Evolutionary conservation across 2,329 filamentous ascomycete species (phyloP).

Genomic region (Rhynchosporium graminicola): DNA sequence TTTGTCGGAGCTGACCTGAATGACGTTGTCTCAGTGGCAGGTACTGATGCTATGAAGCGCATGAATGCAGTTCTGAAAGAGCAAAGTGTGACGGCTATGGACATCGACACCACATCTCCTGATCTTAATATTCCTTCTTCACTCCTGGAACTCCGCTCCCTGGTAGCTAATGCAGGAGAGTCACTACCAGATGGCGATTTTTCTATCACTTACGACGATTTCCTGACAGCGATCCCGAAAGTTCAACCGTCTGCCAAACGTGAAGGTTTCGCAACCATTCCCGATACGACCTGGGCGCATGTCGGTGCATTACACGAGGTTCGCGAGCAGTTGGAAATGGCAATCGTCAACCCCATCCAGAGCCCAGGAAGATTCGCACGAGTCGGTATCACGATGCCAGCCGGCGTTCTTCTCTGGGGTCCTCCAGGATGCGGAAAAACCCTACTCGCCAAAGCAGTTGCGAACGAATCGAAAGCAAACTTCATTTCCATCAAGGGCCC

Average conservation of each 20-base stretch:
- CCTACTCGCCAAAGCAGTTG: slow-evolving; percentile 91
- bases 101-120: slow-evolving; percentile 35
- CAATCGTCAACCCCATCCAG: slow-evolving; percentile 88
- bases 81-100: slow-evolving; percentile 37
- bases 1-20: slow-evolving; percentile 91
- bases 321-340: slow-evolving; percentile 77
- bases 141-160: slow-evolving; percentile 49
- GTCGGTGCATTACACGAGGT: slow-evolving; percentile 83
- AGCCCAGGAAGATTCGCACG: slow-evolving; percentile 74
- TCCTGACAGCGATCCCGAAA: slow-evolving; percentile 71
- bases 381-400: slow-evolving; percentile 77
- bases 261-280: slow-evolving; percentile 93
- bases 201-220: slow-evolving; percentile 65
- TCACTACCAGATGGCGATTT: slow-evolving; percentile 54
- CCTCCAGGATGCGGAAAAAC: slow-evolving; percentile 97
- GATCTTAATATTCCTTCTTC: slow-evolving; percentile 30
- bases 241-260: slow-evolving; percentile 82
- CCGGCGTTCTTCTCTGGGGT: slow-evolving; percentile 92
- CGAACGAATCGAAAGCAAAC: slow-evolving; percentile 92
- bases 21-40: slow-evolving; percentile 52
- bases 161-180: slow-evolving; percentile 57
- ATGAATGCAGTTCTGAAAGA: slow-evolving; percentile 41
- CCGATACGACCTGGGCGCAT: slow-evolving; percentile 88
- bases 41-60: slow-evolving; percentile 43
- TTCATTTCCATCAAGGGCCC: slow-evolving; percentile 98